Percentiles rank a stretch among this genome's conserved stretches.
phyloP scores from a whole-genome alignment of 2,329 filamentous ascomycete species.

The Penicillium sp. region DNA sequence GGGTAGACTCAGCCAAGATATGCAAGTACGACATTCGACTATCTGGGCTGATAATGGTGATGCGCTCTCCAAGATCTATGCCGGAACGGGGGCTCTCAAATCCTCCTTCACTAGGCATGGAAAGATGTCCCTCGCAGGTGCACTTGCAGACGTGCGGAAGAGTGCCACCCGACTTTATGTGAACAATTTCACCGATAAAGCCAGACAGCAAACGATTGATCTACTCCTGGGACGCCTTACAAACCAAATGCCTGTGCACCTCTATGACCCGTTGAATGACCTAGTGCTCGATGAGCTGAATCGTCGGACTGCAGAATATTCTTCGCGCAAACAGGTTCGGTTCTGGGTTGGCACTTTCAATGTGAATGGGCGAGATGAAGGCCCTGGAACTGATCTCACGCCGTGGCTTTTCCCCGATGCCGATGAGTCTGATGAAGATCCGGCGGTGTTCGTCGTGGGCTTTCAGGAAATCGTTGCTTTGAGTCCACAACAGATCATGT shows the following conservation, averaged over 20 bases:
- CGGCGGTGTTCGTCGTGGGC: constrained; percentile 84
- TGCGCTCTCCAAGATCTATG: constrained; percentile 90
- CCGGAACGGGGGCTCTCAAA: constrained; percentile 92
- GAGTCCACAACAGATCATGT: constrained; percentile 98
- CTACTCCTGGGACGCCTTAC: constrained; percentile 83
- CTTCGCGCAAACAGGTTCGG: constrained; percentile 70
- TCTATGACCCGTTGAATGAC: constrained; percentile 95
- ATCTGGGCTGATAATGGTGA: constrained; percentile 98
- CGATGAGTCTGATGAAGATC: constrained; percentile 60
- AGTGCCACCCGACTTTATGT: constrained; percentile 92
- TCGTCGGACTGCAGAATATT: constrained; percentile 68
- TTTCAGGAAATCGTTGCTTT: constrained; percentile 99
- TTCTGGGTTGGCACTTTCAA: constrained; percentile 93
- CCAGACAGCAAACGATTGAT: constrained; percentile 90
- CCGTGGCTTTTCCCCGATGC: constrained; percentile 75
- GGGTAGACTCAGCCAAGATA: constrained; percentile 71
- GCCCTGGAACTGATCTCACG: constrained; percentile 76
- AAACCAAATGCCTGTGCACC: constrained; percentile 77
- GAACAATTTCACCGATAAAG: constrained; percentile 96
- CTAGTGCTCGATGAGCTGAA: constrained; percentile 76
- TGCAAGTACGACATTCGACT: constrained; percentile 89
- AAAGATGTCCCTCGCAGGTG: constrained; percentile 92
- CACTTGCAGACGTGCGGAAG: constrained; percentile 92
- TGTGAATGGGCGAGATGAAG: constrained; percentile 81
- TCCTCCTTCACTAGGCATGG: constrained; percentile 91